Conservation (phyloP, 2,329 filamentous ascomycete species). For the Colletotrichum sublineola region DNA sequence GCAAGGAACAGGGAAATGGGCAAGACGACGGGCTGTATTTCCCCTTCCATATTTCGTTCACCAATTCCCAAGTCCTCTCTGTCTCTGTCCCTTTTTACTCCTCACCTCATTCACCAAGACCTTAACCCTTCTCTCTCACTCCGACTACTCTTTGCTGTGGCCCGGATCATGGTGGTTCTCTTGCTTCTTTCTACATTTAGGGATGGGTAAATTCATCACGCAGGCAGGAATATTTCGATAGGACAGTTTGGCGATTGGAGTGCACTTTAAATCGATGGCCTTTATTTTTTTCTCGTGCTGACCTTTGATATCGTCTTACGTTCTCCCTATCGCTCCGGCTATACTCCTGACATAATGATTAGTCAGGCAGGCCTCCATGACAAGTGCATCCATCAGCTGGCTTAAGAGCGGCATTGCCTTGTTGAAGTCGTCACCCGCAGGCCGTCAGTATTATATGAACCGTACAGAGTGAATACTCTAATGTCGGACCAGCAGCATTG, state of each 20-base stretch:
- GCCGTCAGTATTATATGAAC: constrained; percentile 11
- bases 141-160: constrained; percentile 42
- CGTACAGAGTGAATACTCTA: constrained; percentile 9
- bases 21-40: constrained; percentile 38
- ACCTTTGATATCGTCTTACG: not conserved
- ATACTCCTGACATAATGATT: constrained; percentile 15
- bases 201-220: constrained; percentile 53
- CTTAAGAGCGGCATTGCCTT: not conserved
- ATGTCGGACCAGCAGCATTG: constrained; percentile 3
- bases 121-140: constrained; percentile 34
- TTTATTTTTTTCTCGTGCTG: constrained; percentile 40
- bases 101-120: constrained; percentile 1
- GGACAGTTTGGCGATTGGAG: constrained; percentile 65
- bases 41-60: constrained; percentile 29
- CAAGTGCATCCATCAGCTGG: constrained; percentile 28
- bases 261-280: constrained; percentile 59
- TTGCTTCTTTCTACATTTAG: constrained; percentile 49
- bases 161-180: constrained; percentile 41
- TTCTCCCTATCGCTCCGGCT: constrained; percentile 1
- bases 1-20: constrained; percentile 20
- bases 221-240: constrained; percentile 59
- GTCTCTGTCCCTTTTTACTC: not conserved
- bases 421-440: constrained; percentile 23
- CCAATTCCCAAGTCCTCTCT: constrained; percentile 33
- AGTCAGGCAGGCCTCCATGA: constrained; percentile 1